Conservation (phyloP, 225 moss, liverwort and hornwort species). For the Pseudoscleropodium purum region DNA sequence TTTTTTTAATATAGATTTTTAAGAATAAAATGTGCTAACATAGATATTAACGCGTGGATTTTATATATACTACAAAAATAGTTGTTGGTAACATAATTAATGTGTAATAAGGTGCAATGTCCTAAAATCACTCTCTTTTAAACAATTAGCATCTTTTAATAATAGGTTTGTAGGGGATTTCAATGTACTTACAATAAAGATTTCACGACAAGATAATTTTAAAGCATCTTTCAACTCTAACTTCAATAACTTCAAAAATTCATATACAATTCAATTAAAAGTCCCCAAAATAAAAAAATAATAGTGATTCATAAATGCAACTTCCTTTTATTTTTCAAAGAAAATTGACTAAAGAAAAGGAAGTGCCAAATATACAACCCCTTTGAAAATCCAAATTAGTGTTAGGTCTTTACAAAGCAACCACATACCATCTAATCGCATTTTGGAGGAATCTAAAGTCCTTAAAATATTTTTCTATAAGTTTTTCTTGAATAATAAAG, state of each 20-base stretch:
- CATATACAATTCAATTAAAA: background rate
- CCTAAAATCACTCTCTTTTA: background rate
- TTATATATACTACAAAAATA: accelerated
- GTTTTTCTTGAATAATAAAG: background rate
- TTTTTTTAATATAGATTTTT: background rate
- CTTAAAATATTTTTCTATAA: background rate
- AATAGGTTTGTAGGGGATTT: background rate
- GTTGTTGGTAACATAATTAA: background rate
- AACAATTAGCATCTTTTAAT: background rate
- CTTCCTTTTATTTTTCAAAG: accelerated
- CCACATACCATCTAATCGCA: background rate
- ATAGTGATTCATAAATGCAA: background rate
- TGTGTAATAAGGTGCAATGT: background rate
- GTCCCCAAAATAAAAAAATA: background rate
- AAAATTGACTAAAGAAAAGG: background rate
- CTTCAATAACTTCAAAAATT: background rate
- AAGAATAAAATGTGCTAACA: background rate
- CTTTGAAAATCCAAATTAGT: accelerated
- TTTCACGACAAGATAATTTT: background rate
- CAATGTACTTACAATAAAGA: background rate
- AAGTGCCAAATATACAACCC: background rate
- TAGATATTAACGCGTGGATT: background rate
- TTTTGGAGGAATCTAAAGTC: background rate
- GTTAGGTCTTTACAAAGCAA: no score
- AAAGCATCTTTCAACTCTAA: background rate